phyloP scores from a whole-genome alignment of 1,284 basidiomycete species.

The Cutaneotrichosporon sp. region DNA sequence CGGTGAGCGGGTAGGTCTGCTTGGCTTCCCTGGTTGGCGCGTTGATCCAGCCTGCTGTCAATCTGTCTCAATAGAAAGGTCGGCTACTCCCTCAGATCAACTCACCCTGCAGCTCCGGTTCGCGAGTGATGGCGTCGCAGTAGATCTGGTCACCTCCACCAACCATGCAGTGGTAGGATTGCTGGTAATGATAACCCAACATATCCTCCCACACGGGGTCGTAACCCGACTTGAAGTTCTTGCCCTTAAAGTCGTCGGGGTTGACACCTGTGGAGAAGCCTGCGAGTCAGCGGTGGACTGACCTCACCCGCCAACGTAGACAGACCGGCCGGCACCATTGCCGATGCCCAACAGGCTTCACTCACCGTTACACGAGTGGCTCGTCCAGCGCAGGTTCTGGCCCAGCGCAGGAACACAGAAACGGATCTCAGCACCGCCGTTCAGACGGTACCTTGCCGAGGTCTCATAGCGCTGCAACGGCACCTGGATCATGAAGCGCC shows the following conservation, averaged over 20 bases:
- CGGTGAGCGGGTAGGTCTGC: slow-evolving; percentile 63
- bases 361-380: slow-evolving; percentile 62
- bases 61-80: not conserved
- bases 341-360: not conserved
- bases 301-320: not conserved
- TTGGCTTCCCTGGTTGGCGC: slow-evolving; percentile 65
- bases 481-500: slow-evolving; percentile 86
- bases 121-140: slow-evolving; percentile 55
- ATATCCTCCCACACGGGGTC: slow-evolving; percentile 93
- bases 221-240: slow-evolving; percentile 61
- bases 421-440: slow-evolving; percentile 70
- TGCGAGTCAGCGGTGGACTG: slow-evolving; percentile 11
- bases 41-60: slow-evolving; percentile 71
- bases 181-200: slow-evolving; percentile 70
- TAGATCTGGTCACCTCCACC: slow-evolving; percentile 56
- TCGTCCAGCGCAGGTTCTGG: slow-evolving; percentile 89
- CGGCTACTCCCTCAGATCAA: not conserved
- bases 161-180: slow-evolving; percentile 73
- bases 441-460: slow-evolving; percentile 74
- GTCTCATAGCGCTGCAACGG: slow-evolving; percentile 73
- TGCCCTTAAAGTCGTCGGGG: slow-evolving; percentile 55
- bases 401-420: slow-evolving; percentile 79
- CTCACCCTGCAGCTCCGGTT: slow-evolving; percentile 55
- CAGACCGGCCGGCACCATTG: not conserved
- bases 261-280: slow-evolving; percentile 57